These are phyloP conservation scores for Dissophora globulifera DNA, from an alignment of 192 early-diverging fungal species.

Conservation along the genomic window DNA sequence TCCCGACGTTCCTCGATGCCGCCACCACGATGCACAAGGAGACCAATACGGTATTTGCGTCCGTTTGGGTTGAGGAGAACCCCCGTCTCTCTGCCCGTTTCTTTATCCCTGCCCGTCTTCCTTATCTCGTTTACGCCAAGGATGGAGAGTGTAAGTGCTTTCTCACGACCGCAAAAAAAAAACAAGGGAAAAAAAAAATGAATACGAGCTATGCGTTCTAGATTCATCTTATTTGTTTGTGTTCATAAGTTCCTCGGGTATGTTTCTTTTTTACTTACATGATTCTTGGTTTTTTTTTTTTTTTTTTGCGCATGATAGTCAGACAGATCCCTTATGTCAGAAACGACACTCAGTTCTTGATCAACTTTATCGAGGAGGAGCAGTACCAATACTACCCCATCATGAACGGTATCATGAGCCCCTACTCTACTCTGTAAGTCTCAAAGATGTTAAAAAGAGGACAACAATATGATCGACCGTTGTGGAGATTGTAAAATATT, in stretches of 20 bases:
- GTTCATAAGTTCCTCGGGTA: neutral
- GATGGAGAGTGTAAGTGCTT: constrained; percentile 39
- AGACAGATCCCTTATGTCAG: constrained; percentile 46
- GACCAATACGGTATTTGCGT: constrained; percentile 33
- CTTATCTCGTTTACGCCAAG: constrained; percentile 45
- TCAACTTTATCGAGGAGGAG: constrained; percentile 51
- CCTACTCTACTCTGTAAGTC: constrained; percentile 47
- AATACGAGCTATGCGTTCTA: too few relatives aligned
- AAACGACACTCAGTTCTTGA: constrained; percentile 47
- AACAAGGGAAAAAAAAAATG: too few relatives aligned
- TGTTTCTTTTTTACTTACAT: neutral
- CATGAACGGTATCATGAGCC: constrained; percentile 34
- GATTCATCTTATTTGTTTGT: neutral
- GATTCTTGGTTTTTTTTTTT: neutral
- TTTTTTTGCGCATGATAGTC: constrained; percentile 18
- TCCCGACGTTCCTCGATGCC: constrained; percentile 41
- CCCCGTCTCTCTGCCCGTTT: constrained; percentile 41
- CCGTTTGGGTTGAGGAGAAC: constrained; percentile 47
- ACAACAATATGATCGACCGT: too few relatives aligned
- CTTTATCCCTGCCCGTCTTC: constrained; percentile 49
- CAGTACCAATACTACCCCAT: constrained; percentile 38
- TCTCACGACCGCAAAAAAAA: too few relatives aligned
- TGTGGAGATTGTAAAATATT: too few relatives aligned
- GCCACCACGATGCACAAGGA: constrained; percentile 37
- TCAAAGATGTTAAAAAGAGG: too few relatives aligned